phyloP scores from a whole-genome alignment of 495 filamentous ascomycete species.

The Hypoxylon trugodes region DNA sequence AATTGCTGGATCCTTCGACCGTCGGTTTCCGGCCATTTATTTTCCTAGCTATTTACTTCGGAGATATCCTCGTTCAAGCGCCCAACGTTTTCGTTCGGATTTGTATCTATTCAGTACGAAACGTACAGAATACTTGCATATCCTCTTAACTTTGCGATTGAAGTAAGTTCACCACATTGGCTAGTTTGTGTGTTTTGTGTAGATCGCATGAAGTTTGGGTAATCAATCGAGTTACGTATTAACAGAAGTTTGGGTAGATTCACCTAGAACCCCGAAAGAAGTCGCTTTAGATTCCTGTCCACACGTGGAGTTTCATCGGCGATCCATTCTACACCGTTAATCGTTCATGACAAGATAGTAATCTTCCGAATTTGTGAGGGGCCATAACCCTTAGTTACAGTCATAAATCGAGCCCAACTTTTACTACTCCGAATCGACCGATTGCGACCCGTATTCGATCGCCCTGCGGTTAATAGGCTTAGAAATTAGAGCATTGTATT shows the following conservation, averaged over 20 bases:
- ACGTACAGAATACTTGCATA: not conserved
- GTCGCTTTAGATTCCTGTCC: conserved; percentile 17
- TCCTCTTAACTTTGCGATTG: conserved; percentile 15
- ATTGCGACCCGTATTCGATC: not conserved
- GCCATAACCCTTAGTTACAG: conserved; percentile 6
- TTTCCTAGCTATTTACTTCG: conserved; percentile 12
- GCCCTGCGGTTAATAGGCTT: not conserved
- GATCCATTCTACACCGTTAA: not conserved
- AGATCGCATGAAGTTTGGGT: not conserved
- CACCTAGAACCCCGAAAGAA: conserved; percentile 2
- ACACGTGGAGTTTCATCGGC: conserved; percentile 15
- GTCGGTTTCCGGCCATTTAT: conserved; percentile 25
- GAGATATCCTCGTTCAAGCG: conserved; percentile 26
- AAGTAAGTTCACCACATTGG: conserved; percentile 27
- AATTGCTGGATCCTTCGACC: conserved; percentile 27
- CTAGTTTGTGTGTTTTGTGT: conserved; percentile 5
- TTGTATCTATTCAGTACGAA: conserved; percentile 15
- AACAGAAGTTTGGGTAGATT: conserved; percentile 15
- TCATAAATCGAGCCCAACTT: conserved; percentile 12
- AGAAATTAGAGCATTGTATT: not conserved
- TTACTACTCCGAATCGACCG: conserved; percentile 23
- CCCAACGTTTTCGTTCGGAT: conserved; percentile 7
- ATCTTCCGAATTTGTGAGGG: conserved; percentile 2
- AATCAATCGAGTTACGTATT: conserved; percentile 13
- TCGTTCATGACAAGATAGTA: not conserved